Conservation (phyloP, 768 basidiomycete genomes). For the Leccinum aurantiacum region DNA sequence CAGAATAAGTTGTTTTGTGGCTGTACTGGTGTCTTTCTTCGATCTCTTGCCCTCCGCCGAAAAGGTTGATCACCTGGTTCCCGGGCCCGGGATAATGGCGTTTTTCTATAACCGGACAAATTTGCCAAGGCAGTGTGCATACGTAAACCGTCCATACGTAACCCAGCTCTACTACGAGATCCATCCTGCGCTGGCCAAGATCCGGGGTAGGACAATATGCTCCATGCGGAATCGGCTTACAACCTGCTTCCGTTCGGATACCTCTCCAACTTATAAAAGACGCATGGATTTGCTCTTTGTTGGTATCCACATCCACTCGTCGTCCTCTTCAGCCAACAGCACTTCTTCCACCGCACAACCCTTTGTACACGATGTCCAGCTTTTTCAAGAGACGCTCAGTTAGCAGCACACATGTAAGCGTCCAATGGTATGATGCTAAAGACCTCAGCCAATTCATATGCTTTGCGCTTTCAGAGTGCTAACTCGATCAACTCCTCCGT, state of each 20-base stretch:
- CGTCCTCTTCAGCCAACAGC: constrained; percentile 1
- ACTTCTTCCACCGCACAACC: background rate
- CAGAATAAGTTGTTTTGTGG: background rate
- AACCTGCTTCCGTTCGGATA: background rate
- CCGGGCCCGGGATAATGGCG: background rate
- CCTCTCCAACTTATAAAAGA: constrained; percentile 22
- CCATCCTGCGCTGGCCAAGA: constrained; percentile 8
- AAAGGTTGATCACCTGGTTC: background rate
- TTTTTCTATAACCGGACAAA: background rate
- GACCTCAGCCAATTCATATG: background rate
- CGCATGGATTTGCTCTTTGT: background rate
- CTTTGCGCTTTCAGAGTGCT: constrained; percentile 13
- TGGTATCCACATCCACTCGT: constrained; percentile 3
- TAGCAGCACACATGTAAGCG: constrained; percentile 20
- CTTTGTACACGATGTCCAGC: constrained; percentile 15
- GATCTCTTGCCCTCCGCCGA: background rate
- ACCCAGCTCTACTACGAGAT: constrained; percentile 10
- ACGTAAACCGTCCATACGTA: background rate
- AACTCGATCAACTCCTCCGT: constrained; percentile 19
- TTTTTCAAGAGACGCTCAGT: constrained; percentile 27
- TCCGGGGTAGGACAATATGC: constrained; percentile 12
- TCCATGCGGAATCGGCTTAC: constrained; percentile 1
- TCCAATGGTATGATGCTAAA: background rate
- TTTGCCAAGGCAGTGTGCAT: no score
- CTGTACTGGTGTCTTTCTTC: background rate